Conservation (phyloP, 352 stramenopile species). For the Pythium grandisporangium region DNA sequence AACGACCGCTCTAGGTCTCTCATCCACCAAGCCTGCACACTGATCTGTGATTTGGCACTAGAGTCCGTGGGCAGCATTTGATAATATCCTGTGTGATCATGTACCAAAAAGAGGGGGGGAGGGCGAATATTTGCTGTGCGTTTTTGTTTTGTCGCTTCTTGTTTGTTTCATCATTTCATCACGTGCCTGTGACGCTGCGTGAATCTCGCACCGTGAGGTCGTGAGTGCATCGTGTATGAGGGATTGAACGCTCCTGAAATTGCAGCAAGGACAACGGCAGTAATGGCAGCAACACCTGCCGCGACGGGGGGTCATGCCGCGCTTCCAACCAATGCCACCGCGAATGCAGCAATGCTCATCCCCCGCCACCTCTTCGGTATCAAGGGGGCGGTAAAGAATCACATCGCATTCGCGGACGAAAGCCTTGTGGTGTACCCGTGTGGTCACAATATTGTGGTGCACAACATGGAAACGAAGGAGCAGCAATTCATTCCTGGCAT, state of each 20-base stretch:
- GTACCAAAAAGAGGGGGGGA: too few species aligned
- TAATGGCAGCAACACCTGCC: not conserved
- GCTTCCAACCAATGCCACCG: not conserved
- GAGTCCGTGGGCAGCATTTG: too few species aligned
- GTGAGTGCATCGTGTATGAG: not conserved
- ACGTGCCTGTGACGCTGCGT: not conserved
- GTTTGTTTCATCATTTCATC: too few species aligned
- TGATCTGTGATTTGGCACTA: too few species aligned
- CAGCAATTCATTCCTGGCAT: conserved; percentile 88
- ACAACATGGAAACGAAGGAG: conserved; percentile 86
- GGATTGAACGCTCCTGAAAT: not conserved
- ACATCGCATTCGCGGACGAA: conserved; percentile 81
- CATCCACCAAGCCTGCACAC: too few species aligned
- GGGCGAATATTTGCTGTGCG: too few species aligned
- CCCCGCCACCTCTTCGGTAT: conserved; percentile 78
- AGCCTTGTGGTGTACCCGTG: conserved; percentile 81
- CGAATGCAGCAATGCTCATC: conserved; percentile 24
- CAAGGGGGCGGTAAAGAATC: conserved; percentile 76
- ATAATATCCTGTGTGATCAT: too few species aligned
- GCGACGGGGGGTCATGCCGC: not conserved
- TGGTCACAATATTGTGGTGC: conserved; percentile 82
- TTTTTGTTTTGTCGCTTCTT: too few species aligned
- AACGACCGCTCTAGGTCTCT: not conserved
- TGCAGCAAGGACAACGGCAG: not conserved
- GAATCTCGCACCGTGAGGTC: not conserved